Evolutionary conservation across 2,329 filamentous ascomycete species (phyloP).

Genomic region (Ascosphaera aggregata): DNA sequence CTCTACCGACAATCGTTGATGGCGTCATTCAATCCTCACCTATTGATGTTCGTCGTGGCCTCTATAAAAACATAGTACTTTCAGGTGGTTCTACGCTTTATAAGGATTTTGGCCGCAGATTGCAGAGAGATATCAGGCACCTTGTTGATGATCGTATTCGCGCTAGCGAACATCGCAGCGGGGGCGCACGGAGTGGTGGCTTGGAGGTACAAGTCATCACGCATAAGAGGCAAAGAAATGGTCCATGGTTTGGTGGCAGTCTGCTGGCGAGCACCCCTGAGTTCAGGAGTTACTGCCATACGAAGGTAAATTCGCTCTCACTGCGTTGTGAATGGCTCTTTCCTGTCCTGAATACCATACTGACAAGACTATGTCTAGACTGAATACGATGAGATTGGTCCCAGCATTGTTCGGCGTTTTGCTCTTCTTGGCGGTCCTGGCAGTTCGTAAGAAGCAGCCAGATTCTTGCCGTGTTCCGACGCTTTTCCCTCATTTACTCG

Average conservation of each 20-base stretch:
- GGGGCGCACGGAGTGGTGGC: constrained; percentile 79
- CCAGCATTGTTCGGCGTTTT: constrained; percentile 86
- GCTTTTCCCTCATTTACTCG: no score
- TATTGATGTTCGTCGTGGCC: constrained; percentile 84
- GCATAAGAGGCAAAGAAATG: constrained; percentile 91
- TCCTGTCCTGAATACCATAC: not conserved
- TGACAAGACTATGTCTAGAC: constrained; percentile 7
- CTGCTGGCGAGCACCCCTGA: constrained; percentile 92
- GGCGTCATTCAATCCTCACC: constrained; percentile 93
- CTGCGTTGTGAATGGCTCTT: not conserved
- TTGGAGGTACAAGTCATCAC: constrained; percentile 93
- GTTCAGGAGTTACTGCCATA: constrained; percentile 97
- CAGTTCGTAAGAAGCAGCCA: no score
- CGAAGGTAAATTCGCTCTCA: constrained; percentile 31
- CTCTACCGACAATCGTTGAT: constrained; percentile 82
- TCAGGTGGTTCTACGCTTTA: constrained; percentile 94
- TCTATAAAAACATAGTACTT: constrained; percentile 99
- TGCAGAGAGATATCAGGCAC: constrained; percentile 94
- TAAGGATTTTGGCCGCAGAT: constrained; percentile 88
- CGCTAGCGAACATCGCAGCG: constrained; percentile 75
- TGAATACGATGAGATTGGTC: constrained; percentile 86
- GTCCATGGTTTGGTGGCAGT: constrained; percentile 95
- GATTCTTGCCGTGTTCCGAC: no score
- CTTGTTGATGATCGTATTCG: constrained; percentile 82
- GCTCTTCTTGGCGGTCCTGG: constrained; percentile 82